Evolutionary conservation across 148 eudicot species (phyloP), one percentile per base, ranked within the genome.

Genomic region (Salicornia ramosissima): DNA sequence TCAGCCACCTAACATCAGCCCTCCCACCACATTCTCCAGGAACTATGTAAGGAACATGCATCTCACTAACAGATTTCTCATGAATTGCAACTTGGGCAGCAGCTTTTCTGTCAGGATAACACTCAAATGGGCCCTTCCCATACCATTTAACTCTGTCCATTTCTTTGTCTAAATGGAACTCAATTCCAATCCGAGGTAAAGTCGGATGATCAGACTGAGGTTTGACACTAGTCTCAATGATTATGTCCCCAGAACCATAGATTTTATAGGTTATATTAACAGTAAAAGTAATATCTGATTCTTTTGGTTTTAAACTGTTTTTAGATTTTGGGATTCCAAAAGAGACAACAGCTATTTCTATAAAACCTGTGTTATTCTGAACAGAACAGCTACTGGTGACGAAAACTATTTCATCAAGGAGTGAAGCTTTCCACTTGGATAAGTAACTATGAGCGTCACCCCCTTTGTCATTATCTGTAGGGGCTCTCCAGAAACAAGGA

Each of bases 401-500:
- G 66, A 84, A 87, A 52, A 65, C 33, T 11, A 93, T 36, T 36
- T 75, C 73, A 72, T 93, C 85, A 59, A 93, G 88, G 72, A 74
- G 81, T 26, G 96, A 86, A 68, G 81, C 85, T 79, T 87, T 87
- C 98, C 98, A 93, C 74, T 70, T 86, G 34, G 95, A 83, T 11
- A 81, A 67, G 74, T 93, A 90, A 81, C 98, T 90, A 15, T 73
- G 33, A 19, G 71, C 78, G 52, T 75, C 79, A 49, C 96, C 98
- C 19, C 98, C 98, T 71, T 93, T 93, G 81, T 93, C 98, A 75
- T 93, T 93, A 77, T 90, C 98, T 33, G 87, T 93, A 18, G 98
- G 97, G 75, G 96, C 98, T 71, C 98, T 82, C 98, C 98, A 93
- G 71, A 90, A 88, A 90, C 96, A 90, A 63, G 98, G 98, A 47